These are phyloP conservation scores for Mortierella sp. DNA, from an alignment of 371 early-diverging fungal genomes.

Conservation along the genomic window DNA sequence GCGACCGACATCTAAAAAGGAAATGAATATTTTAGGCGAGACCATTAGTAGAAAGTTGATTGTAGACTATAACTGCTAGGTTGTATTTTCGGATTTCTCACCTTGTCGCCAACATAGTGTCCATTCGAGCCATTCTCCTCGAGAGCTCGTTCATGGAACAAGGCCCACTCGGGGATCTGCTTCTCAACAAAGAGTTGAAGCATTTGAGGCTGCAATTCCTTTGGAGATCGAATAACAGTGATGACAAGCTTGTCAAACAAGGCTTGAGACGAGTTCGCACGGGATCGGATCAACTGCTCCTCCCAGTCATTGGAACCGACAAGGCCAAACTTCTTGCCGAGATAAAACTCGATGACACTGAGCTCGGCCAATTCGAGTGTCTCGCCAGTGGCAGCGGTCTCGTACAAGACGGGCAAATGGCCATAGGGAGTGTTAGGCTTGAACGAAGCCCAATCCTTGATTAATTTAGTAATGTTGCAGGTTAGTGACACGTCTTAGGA, in stretches of 20 bases:
- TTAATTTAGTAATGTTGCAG: too few species aligned
- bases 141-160: constrained; percentile 20
- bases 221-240: constrained; percentile 5
- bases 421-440: constrained; percentile 22
- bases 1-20: neutral
- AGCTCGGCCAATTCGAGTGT: constrained; percentile 24
- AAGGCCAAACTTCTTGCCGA: constrained; percentile 1
- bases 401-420: constrained; percentile 20
- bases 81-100: neutral
- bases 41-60: too few species aligned
- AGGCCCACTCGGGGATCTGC: constrained; percentile 9
- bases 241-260: neutral
- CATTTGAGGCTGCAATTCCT: neutral
- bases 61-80: too few species aligned
- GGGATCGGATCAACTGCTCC: constrained; percentile 9
- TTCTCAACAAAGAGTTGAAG: neutral
- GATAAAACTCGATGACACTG: neutral
- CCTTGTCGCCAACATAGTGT: constrained; percentile 27
- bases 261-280: constrained; percentile 3
- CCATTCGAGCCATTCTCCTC: constrained; percentile 24
- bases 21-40: neutral
- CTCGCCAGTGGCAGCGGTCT: constrained; percentile 7
- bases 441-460: constrained; percentile 21
- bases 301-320: constrained; percentile 21
- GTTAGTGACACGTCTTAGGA: neutral